These are phyloP conservation scores for Kwoniella newhampshirensis DNA, from an alignment of 768 basidiomycete genomes.

Conservation along the genomic window DNA sequence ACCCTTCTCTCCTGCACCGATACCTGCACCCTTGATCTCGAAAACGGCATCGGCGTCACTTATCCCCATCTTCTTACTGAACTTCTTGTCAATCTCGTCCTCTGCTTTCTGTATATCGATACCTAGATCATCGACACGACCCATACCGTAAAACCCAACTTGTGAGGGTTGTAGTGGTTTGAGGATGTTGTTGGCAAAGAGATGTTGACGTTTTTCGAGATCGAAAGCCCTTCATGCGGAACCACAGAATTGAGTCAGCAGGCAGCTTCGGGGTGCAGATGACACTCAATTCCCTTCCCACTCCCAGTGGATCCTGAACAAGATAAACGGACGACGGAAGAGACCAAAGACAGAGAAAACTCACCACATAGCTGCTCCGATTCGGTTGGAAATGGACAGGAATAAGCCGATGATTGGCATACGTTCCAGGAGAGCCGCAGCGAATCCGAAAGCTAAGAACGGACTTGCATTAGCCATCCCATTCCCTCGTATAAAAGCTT, in stretches of 20 bases:
- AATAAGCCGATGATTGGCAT: conserved; percentile 77
- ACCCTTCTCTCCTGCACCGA: conserved; percentile 20
- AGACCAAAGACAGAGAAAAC: conserved; percentile 3
- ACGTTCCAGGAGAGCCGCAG: conserved; percentile 75
- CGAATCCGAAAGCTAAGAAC: conserved; percentile 80
- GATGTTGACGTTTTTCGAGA: conserved; percentile 57
- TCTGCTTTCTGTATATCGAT: conserved; percentile 43
- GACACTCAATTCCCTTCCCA: background rate
- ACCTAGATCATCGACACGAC: conserved; percentile 25
- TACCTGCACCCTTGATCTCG: conserved; percentile 22
- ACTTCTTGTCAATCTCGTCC: conserved; percentile 37
- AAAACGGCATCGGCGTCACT: background rate
- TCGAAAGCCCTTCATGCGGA: conserved; percentile 48
- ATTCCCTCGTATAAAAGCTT: background rate
- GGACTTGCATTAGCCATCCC: conserved; percentile 1
- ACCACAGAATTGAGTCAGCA: too few relatives aligned
- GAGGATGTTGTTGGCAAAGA: conserved; percentile 52
- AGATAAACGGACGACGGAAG: conserved; percentile 59
- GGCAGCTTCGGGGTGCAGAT: conserved; percentile 5
- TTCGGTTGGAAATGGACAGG: conserved; percentile 80
- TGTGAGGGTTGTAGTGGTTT: conserved; percentile 47
- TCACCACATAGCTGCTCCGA: conserved; percentile 87
- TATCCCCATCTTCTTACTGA: conserved; percentile 14
- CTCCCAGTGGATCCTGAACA: conserved; percentile 52
- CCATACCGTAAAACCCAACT: conserved; percentile 44